Base-by-base conservation (phyloP, 768 basidiomycete genomes). In the Holtermannia corniformis region DNA sequence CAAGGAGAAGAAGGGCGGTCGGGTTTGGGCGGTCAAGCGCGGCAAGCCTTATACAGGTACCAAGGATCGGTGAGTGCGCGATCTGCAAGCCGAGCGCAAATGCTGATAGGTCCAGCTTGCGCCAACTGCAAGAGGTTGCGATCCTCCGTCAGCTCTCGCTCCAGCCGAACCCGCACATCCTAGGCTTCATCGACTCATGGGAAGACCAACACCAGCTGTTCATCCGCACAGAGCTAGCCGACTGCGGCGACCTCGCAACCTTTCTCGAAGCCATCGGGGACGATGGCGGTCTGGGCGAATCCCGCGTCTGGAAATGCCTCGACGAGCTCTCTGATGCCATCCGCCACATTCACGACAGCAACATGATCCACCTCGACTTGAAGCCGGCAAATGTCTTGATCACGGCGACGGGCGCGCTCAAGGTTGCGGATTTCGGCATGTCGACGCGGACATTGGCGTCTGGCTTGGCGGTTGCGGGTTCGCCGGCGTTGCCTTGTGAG, bases 371-470 rank as follows among this genome's bases (percentile, higher is more conserved):
- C 75, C 80, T 99, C 50, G 95, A 99, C 75, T 74, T 99, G 59
- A 99, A 99, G 75, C 95, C 95, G 12, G 89, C 89, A 41, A 99
- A 99, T 70, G 84, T 99, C 47, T 90, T 99, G 68, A 78, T 99
- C 62, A 90, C 87, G 10, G 77, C 77, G 5, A 80, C 83, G 41
- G 95, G 95, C 1, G 80, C 85, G 43, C 85, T 99, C 75, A 90
- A 89, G 76, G 90, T 99, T 70, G 93, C 93, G 5, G 95, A 99
- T 72, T 96, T 97, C 75, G 95, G 95, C 7, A 90, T 99, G 83
- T 92, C 93, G n/a, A 87, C 88, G 4, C 63, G 89, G 49, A 75
- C 76, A 0, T 68, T 68, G 16, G 64, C 75, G 20, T 61, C 74
- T 27, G 63, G 61, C 4, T 25, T 21, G 32, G 57, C 50, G 10